Evolutionary conservation across 2,329 filamentous ascomycete species (phyloP).

Genomic region (Botryotinia globosa): DNA sequence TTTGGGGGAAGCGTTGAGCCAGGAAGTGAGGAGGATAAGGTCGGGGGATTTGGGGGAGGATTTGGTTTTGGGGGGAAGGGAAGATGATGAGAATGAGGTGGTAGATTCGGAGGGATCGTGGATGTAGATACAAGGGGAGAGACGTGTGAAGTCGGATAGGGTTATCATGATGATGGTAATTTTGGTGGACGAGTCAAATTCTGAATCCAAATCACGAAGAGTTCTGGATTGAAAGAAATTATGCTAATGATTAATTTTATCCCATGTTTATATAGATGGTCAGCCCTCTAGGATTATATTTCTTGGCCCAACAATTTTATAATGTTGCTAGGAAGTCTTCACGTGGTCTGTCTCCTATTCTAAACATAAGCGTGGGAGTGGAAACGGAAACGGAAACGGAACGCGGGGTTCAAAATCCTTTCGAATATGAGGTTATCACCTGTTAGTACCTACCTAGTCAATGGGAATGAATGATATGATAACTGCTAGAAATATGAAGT

Average conservation of each 20-base stretch:
- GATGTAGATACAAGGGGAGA: slow-evolving; percentile 34
- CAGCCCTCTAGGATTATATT: not conserved
- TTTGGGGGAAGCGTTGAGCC: slow-evolving; percentile 47
- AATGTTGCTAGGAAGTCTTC: not conserved
- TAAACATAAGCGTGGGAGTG: not conserved
- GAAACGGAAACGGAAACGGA: not conserved
- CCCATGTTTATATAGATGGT: not conserved
- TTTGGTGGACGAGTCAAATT: not conserved
- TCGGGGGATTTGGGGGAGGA: slow-evolving; percentile 30
- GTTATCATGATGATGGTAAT: not conserved
- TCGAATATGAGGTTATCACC: not conserved
- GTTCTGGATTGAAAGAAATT: not conserved
- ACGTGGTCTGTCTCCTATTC: not conserved
- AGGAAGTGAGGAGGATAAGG: slow-evolving; percentile 47
- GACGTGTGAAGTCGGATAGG: not conserved
- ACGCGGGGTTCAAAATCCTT: not conserved
- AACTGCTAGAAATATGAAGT: not conserved
- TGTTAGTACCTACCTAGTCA: not conserved
- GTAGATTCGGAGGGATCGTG: slow-evolving; percentile 40
- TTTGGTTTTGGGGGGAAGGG: not conserved
- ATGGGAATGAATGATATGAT: not conserved
- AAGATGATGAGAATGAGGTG: slow-evolving; percentile 31
- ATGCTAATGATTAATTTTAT: fast-evolving
- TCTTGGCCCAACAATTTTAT: not conserved
- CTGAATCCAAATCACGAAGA: not conserved